phyloP scores from a whole-genome alignment of 2,329 filamentous ascomycete genomes.

The Gnomoniopsis sp. region DNA sequence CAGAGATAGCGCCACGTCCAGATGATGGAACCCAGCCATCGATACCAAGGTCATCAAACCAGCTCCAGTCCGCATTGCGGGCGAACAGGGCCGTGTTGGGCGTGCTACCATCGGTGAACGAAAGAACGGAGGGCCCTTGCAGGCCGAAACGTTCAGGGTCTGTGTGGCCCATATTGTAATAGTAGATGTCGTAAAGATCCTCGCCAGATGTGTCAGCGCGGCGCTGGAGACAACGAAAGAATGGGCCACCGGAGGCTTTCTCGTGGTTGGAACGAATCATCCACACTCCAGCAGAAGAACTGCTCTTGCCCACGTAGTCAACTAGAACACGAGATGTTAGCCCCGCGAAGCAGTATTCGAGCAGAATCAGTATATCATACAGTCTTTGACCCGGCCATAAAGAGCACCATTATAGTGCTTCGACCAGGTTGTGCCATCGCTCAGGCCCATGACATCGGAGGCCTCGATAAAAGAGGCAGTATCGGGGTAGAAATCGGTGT shows the following conservation, averaged over 20 bases:
- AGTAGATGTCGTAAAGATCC: slow-evolving; percentile 40
- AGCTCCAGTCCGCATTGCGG: slow-evolving; percentile 32
- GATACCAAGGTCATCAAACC: slow-evolving; percentile 30
- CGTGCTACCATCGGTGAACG: slow-evolving; percentile 34
- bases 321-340: slow-evolving; percentile 22
- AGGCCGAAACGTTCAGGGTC: slow-evolving; percentile 38
- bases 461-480: slow-evolving; percentile 32
- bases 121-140: slow-evolving; percentile 36
- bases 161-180: slow-evolving; percentile 41
- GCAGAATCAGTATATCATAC: slow-evolving; percentile 3
- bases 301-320: slow-evolving; percentile 35
- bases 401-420: slow-evolving; percentile 37
- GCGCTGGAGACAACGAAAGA: slow-evolving; percentile 37
- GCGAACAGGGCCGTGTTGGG: slow-evolving; percentile 34
- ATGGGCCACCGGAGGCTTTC: slow-evolving; percentile 36
- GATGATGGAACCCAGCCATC: slow-evolving; percentile 29
- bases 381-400: slow-evolving; percentile 35
- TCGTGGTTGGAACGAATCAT: slow-evolving; percentile 38
- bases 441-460: slow-evolving; percentile 26
- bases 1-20: slow-evolving; percentile 27
- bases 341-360: neutral
- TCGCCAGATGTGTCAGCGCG: slow-evolving; percentile 32
- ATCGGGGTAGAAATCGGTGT: slow-evolving; percentile 29
- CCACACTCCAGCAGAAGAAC: slow-evolving; percentile 32
- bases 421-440: slow-evolving; percentile 32